Base-by-base conservation (phyloP, 1,284 basidiomycete genomes). In the Flammula alnicola region DNA sequence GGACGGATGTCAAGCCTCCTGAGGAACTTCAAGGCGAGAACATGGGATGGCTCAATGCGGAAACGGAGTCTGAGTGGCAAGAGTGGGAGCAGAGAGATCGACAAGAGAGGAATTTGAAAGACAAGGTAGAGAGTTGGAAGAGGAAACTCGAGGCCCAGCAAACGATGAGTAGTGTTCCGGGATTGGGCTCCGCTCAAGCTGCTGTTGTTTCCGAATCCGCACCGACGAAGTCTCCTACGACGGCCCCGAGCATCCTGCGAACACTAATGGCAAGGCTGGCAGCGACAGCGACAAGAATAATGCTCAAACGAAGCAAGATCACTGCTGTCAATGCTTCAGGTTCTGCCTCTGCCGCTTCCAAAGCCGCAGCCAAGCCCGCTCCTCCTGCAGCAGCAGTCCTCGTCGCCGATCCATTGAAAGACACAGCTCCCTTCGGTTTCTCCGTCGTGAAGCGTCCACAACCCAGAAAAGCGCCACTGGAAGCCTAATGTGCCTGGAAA, bases 61-160 rank as follows among this genome's bases (percentile, higher is more conserved):
- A 50, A 16, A 60, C 61, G 3, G 61, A 64, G 29, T 47, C 54
- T 6, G 56, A 64, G 35, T 64, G 63, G 63, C 22, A 12, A 0
- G 57, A 58, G n/a, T 64, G 63, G 63, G 63, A 64, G 47, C 52
- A 41, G 37, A 52, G 43, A 29, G 55, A 57, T 27, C 22, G 27
- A 7, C 45, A 59, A 32, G 57, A 60, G 33, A 37, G 49, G 41
- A 52, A 33, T 16, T 26, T 62, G n/a, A 54, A 54, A 27, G 53
- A 53, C 19, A 58, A 57, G 52, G 55, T 64, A 16, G 60, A 59
- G 45, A 56, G 37, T 25, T 64, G 63, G 63, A 55, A 56, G 36
- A 52, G 48, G 53, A 53, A 37, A 1, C 47, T 64, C 3, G 49
- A 55, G 23, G 41, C 31, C 1, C 37, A 33, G 29, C 26, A 45